These are phyloP conservation scores for Setomelanomma holmii DNA, from an alignment of 2,329 filamentous ascomycete species.

Conservation along the genomic window DNA sequence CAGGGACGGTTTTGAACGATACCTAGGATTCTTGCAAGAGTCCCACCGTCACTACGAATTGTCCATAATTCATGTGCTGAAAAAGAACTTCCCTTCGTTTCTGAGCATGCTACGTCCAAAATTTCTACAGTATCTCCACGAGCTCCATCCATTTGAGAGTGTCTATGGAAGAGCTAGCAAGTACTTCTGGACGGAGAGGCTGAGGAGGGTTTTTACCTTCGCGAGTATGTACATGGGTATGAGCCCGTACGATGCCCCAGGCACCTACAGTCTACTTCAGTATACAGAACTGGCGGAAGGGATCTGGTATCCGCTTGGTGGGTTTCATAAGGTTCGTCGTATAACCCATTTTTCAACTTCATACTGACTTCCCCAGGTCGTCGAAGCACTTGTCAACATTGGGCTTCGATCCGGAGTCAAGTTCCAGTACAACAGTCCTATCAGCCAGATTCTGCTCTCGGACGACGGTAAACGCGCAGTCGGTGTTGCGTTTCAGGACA, in stretches of 20 bases:
- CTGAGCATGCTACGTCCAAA: slow-evolving; percentile 63
- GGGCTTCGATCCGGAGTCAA: slow-evolving; percentile 68
- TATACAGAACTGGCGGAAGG: slow-evolving; percentile 79
- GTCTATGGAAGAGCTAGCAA: slow-evolving; percentile 70
- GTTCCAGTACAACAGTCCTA: slow-evolving; percentile 66
- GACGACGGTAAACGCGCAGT: slow-evolving; percentile 60
- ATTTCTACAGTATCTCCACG: slow-evolving; percentile 66
- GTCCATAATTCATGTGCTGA: slow-evolving; percentile 69
- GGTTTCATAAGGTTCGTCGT: slow-evolving; percentile 66
- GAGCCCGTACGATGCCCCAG: slow-evolving; percentile 77
- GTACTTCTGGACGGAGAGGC: slow-evolving; percentile 74
- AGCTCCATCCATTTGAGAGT: slow-evolving; percentile 73
- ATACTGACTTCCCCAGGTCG: slow-evolving; percentile 43
- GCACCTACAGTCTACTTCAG: slow-evolving; percentile 75
- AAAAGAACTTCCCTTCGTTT: slow-evolving; percentile 70
- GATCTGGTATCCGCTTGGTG: slow-evolving; percentile 76
- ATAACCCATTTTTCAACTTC: background rate
- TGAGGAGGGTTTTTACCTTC: slow-evolving; percentile 77
- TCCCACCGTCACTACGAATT: slow-evolving; percentile 74
- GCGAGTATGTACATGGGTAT: slow-evolving; percentile 86
- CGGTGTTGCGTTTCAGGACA: slow-evolving; percentile 65
- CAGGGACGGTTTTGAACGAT: slow-evolving; percentile 72
- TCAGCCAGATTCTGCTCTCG: slow-evolving; percentile 63
- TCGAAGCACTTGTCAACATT: slow-evolving; percentile 69
- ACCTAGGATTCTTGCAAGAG: slow-evolving; percentile 71